These are phyloP conservation scores for Uronychia binucleata DNA, from an alignment of 73 alveolate species.

Conservation along the genomic window DNA sequence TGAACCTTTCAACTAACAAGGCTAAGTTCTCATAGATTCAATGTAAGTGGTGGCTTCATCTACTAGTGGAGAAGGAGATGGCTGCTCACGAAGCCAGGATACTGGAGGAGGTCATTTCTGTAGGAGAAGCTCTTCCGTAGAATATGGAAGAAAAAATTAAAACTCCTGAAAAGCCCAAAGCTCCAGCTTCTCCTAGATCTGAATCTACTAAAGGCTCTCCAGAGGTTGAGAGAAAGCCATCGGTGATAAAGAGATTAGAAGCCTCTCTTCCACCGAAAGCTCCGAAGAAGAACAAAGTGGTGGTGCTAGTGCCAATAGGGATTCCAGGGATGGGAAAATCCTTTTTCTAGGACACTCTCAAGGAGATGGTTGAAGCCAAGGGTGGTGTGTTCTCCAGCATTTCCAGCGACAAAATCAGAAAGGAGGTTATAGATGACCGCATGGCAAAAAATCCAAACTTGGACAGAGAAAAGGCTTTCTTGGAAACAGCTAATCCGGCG, in stretches of 20 bases:
- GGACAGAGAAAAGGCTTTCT: slow-evolving; percentile 76
- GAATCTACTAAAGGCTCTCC: background rate
- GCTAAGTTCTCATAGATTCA: background rate
- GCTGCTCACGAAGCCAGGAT: background rate
- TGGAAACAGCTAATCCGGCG: slow-evolving; percentile 71
- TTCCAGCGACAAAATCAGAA: slow-evolving; percentile 73
- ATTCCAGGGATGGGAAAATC: slow-evolving; percentile 95
- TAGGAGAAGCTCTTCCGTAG: background rate
- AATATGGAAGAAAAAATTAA: background rate
- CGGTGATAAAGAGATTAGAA: background rate
- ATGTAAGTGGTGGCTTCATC: background rate
- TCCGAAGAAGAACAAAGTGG: background rate
- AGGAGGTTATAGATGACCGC: slow-evolving; percentile 66
- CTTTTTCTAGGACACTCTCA: slow-evolving; percentile 56
- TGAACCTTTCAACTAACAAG: background rate
- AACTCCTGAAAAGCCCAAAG: background rate
- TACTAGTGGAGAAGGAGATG: background rate
- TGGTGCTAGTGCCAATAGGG: slow-evolving; percentile 81
- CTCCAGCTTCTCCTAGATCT: background rate
- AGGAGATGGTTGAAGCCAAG: slow-evolving; percentile 55
- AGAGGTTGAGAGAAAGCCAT: background rate
- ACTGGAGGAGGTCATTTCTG: background rate
- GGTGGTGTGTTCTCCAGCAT: slow-evolving; percentile 17
- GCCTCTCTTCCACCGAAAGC: slow-evolving; percentile 3
- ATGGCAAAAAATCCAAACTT: slow-evolving; percentile 56